Evolutionary conservation across 768 basidiomycete genomes (phyloP).

Genomic region (Amanita rubescens): DNA sequence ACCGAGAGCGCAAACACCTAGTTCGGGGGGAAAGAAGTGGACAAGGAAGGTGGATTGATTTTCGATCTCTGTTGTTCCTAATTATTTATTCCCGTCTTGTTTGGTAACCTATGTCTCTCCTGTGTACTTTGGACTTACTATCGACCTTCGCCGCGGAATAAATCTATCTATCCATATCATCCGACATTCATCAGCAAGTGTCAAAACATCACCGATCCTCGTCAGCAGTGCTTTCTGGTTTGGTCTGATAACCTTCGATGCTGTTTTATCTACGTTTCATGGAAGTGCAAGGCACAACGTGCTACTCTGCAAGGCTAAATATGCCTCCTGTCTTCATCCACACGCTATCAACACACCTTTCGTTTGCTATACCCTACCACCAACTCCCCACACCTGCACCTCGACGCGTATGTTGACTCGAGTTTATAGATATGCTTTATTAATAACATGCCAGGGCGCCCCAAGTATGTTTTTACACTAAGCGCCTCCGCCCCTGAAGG

Average conservation of each 20-base stretch:
- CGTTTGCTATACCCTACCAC: too few relatives aligned
- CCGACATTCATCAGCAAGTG: neutral
- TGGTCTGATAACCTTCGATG: neutral
- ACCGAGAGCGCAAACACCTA: conserved; percentile 32
- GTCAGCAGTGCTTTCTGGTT: neutral
- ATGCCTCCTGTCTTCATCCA: too few relatives aligned
- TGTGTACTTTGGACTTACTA: neutral
- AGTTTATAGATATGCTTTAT: too few relatives aligned
- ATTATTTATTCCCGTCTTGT: conserved; percentile 6
- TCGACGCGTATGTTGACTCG: too few relatives aligned
- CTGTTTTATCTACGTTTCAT: neutral
- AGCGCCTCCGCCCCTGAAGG: too few relatives aligned
- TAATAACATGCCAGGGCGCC: too few relatives aligned
- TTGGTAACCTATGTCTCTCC: neutral
- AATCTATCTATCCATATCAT: neutral
- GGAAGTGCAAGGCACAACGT: too few relatives aligned
- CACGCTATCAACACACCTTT: too few relatives aligned
- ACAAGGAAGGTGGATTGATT: conserved; percentile 64
- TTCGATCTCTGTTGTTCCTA: conserved; percentile 10
- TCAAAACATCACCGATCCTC: neutral
- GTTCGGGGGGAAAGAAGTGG: conserved; percentile 50
- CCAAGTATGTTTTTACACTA: too few relatives aligned
- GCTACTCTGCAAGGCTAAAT: too few relatives aligned
- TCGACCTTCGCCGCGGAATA: neutral
- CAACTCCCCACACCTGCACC: too few relatives aligned